Percentiles rank a stretch among this genome's conserved stretches.
Evolutionary conservation across 768 basidiomycete genomes (phyloP).

Genomic region (Kwoniella shandongensis): DNA sequence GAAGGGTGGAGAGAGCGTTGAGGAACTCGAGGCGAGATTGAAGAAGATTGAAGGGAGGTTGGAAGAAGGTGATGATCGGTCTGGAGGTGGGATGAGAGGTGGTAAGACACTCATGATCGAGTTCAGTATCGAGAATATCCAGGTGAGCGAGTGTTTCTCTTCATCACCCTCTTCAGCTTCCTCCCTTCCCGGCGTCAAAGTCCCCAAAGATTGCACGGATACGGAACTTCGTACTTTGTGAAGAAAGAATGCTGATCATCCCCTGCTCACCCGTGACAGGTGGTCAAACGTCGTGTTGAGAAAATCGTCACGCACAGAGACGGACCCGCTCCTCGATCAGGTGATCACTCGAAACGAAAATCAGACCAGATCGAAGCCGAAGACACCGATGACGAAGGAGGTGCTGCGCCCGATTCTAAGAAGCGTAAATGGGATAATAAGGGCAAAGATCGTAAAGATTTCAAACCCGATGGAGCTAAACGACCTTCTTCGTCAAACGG

Average conservation of each 20-base stretch:
- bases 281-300: slow-evolving; percentile 71
- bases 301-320: slow-evolving; percentile 48
- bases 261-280: slow-evolving; percentile 29
- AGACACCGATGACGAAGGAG: slow-evolving; percentile 43
- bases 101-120: slow-evolving; percentile 75
- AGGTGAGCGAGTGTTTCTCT: slow-evolving; percentile 55
- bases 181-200: too few species aligned
- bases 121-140: slow-evolving; percentile 92
- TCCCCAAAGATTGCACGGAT: too few species aligned
- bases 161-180: neutral
- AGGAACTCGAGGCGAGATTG: slow-evolving; percentile 59
- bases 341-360: slow-evolving; percentile 24
- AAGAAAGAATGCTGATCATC: too few species aligned
- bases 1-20: slow-evolving; percentile 50
- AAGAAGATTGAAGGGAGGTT: slow-evolving; percentile 65
- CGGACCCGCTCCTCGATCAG: neutral
- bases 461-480: slow-evolving; percentile 21
- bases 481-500: slow-evolving; percentile 2
- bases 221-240: too few species aligned
- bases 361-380: slow-evolving; percentile 24
- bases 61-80: slow-evolving; percentile 48
- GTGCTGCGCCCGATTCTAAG: slow-evolving; percentile 26
- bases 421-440: slow-evolving; percentile 27
- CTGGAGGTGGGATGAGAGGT: slow-evolving; percentile 50
- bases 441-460: slow-evolving; percentile 3